Percentiles rank a stretch among this genome's conserved stretches.
Conservation (phyloP, 768 basidiomycete genomes). For the Suillus decipiens region DNA sequence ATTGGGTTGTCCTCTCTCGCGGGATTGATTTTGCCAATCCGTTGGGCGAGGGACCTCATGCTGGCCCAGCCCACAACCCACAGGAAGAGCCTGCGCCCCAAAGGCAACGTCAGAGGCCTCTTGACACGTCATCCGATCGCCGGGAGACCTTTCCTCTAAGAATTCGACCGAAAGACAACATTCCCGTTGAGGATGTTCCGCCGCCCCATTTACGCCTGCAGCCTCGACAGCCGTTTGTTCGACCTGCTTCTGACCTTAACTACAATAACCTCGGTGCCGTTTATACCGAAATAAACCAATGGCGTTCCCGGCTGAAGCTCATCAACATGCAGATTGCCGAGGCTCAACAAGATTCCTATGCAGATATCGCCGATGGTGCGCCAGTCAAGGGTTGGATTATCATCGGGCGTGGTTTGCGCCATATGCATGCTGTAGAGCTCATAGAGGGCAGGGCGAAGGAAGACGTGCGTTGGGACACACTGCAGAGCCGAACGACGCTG, state of each 20-base stretch:
- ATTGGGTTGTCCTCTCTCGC: constrained; percentile 62
- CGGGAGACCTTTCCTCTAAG: constrained; percentile 72
- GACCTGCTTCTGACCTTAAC: constrained; percentile 71
- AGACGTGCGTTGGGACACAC: constrained; percentile 78
- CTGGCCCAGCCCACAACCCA: constrained; percentile 27
- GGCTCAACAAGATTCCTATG: constrained; percentile 64
- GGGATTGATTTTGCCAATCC: constrained; percentile 25
- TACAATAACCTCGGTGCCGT: constrained; percentile 65
- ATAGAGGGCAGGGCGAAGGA: constrained; percentile 84
- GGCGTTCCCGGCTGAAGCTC: constrained; percentile 67
- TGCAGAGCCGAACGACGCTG: constrained; percentile 57
- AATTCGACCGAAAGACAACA: constrained; percentile 28
- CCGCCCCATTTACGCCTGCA: constrained; percentile 69
- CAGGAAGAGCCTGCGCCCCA: constrained; percentile 4
- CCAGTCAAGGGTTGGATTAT: constrained; percentile 78
- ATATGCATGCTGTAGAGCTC: constrained; percentile 61
- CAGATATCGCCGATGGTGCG: constrained; percentile 70
- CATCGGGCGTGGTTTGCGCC: constrained; percentile 67
- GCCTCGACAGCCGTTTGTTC: constrained; percentile 67
- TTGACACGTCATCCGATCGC: constrained; percentile 26
- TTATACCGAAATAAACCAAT: constrained; percentile 69
- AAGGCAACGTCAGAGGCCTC: constrained; percentile 15
- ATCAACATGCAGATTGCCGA: constrained; percentile 77
- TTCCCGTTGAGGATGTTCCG: constrained; percentile 47
- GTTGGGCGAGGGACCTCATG: constrained; percentile 4